Evolutionary conservation across 179 eudicot species (phyloP).

Genomic region (Beta macrorhiza): DNA sequence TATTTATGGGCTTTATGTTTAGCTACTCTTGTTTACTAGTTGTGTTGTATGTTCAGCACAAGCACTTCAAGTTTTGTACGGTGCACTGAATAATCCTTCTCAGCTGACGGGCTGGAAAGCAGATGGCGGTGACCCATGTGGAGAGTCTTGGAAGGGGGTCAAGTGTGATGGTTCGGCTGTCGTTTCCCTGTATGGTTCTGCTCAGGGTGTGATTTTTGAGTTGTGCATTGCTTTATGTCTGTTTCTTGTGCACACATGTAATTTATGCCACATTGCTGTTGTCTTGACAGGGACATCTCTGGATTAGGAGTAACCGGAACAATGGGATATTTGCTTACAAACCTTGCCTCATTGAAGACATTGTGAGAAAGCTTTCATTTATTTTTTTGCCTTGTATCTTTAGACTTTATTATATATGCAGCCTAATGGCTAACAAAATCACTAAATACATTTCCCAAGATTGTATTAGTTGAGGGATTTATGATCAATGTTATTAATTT

Average conservation of each 20-base stretch:
- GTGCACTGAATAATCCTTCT: constrained; percentile 71
- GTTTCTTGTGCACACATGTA: constrained; percentile 6
- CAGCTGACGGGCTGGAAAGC: constrained; percentile 82
- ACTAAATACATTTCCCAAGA: too few relatives aligned
- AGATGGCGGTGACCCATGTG: constrained; percentile 89
- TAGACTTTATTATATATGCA: too few relatives aligned
- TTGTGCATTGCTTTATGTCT: neutral
- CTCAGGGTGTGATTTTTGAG: neutral
- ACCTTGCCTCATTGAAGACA: constrained; percentile 59
- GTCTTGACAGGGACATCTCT: constrained; percentile 61
- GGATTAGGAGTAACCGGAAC: constrained; percentile 77
- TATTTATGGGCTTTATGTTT: neutral
- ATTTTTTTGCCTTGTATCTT: neutral
- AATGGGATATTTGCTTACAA: constrained; percentile 80
- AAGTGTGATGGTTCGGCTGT: constrained; percentile 84
- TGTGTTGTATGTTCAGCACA: constrained; percentile 48
- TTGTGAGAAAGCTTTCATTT: constrained; percentile 45
- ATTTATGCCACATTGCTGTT: constrained; percentile 23
- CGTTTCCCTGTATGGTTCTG: constrained; percentile 64
- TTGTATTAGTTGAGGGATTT: too few relatives aligned
- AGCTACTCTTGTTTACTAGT: neutral
- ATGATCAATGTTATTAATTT: too few relatives aligned
- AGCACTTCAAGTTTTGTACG: constrained; percentile 79
- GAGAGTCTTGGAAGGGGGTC: constrained; percentile 89
- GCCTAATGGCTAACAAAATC: too few relatives aligned